Base-by-base conservation (phyloP, 2,329 filamentous ascomycete species). In the Lachnellula occidentalis region DNA sequence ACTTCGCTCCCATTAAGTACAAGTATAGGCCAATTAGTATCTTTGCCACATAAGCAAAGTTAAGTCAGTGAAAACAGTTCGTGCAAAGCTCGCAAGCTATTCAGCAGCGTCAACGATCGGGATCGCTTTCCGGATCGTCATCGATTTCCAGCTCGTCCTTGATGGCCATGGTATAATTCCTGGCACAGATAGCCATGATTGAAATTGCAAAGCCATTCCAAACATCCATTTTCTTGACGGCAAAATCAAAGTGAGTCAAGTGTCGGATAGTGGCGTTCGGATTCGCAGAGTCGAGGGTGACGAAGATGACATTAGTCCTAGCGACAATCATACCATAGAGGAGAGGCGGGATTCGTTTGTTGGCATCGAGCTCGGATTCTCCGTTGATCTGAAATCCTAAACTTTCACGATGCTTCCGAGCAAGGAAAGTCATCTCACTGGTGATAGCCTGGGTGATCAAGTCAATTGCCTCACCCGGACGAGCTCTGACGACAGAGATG, bases 171-270 rank as follows among this genome's bases (percentile, higher is more conserved):
- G 66, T 58, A 34, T 69, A 67, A 34, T 68, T 67, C 34, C 68
- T 57, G 2, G 67, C 66, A 27, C 61, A 55, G 36, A 63, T 63
- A 31, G 66, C 55, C 21, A 68, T 50, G 34, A 69, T 66, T 19
- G 68, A 66, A 51, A 71, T 57, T 9, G 65, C 67, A 48, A 71
- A 58, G 7, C 64, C 68, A 54, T 70, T 67, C 69, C 69, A 71
- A 12, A 69, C 67, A 54, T 66, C 65, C 55, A 61, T 64, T n/a
- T 53, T 42, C 17, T 58, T 55, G 2, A 67, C 60, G 1, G 53
- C 57, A 22, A 69, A 67, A 47, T 70, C 64, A 43, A 69, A 66
- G 24, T 65, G 47, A 2, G 51, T 50, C n/a, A 71, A 55, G 24
- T 63, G 62, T 34, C 58, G 62, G 4, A 65, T 46, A 22, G 52